phyloP scores from a whole-genome alignment of 2,329 filamentous ascomycete species.

The Stagonosporopsis tanaceti region DNA sequence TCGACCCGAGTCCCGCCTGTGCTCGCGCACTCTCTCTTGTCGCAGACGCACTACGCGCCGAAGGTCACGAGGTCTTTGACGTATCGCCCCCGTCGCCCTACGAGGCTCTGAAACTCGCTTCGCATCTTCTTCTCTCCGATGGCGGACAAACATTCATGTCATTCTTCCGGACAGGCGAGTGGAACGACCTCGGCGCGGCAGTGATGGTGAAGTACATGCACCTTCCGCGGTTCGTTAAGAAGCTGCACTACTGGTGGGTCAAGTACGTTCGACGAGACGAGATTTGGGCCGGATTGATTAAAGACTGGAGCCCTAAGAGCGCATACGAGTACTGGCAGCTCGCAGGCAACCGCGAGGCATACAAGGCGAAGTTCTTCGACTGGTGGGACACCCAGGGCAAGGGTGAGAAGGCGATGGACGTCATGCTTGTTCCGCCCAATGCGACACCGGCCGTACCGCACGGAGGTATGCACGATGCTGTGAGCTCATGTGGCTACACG shows the following conservation, averaged over 20 bases:
- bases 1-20: conserved; percentile 87
- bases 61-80: conserved; percentile 77
- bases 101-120: conserved; percentile 77
- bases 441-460: conserved; percentile 90
- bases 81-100: conserved; percentile 73
- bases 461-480: conserved; percentile 82
- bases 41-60: conserved; percentile 70
- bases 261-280: conserved; percentile 79
- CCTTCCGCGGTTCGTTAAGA: conserved; percentile 77
- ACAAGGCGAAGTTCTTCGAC: conserved; percentile 79
- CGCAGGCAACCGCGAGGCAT: conserved; percentile 77
- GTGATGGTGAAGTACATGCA: conserved; percentile 78
- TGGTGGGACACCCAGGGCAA: conserved; percentile 74
- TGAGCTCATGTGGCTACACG: conserved; percentile 89
- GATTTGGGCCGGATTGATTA: conserved; percentile 80
- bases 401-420: conserved; percentile 63
- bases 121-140: conserved; percentile 83
- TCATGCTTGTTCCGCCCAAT: conserved; percentile 84
- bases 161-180: conserved; percentile 79
- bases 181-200: conserved; percentile 77
- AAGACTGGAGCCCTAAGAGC: conserved; percentile 75
- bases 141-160: conserved; percentile 81
- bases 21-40: conserved; percentile 75
- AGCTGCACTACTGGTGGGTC: conserved; percentile 89
- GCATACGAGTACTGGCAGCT: conserved; percentile 84